A percentile compares a stretch with the other conserved stretches of the same genome.
Conservation (phyloP, 352 stramenopile genomes). For the Pelagophyceae sp. region DNA sequence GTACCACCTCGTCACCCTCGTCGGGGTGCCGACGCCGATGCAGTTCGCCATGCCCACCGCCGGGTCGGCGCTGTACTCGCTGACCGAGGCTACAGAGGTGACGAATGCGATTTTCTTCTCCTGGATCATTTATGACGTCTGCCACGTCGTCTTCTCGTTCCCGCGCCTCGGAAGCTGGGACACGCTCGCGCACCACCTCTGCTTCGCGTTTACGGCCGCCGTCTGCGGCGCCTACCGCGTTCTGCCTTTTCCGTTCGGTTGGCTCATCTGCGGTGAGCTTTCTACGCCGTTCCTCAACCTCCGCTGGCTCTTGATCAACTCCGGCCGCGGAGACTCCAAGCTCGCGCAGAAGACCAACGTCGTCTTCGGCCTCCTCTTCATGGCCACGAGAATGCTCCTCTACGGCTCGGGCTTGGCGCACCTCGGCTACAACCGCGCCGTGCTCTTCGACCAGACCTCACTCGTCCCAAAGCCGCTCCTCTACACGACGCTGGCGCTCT, state of each 20-base stretch:
- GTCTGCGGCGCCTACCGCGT: constrained; percentile 38
- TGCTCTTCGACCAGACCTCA: too few relatives aligned
- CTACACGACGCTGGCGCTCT: background rate
- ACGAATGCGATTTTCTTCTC: constrained; percentile 36
- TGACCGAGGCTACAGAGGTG: background rate
- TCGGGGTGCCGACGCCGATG: too few relatives aligned
- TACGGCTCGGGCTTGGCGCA: constrained; percentile 35
- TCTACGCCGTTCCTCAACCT: constrained; percentile 39
- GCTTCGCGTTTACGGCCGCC: constrained; percentile 30
- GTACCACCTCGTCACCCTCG: too few relatives aligned
- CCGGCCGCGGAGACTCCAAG: constrained; percentile 20
- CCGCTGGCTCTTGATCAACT: constrained; percentile 38
- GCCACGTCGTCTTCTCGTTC: constrained; percentile 35
- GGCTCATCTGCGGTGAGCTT: constrained; percentile 36
- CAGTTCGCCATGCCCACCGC: too few relatives aligned
- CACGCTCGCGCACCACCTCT: constrained; percentile 33
- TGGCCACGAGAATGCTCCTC: constrained; percentile 28
- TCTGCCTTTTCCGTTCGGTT: constrained; percentile 37
- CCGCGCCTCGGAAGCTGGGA: constrained; percentile 34
- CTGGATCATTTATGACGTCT: constrained; percentile 37
- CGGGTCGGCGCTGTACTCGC: too few relatives aligned
- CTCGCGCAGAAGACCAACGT: constrained; percentile 27
- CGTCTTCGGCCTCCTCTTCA: constrained; percentile 34
- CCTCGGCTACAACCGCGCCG: constrained; percentile 16
- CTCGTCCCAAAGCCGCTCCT: too few relatives aligned